Percentiles rank a stretch among this genome's conserved stretches.
phyloP scores from a whole-genome alignment of 2,329 filamentous ascomycete genomes.

The Nemania abortiva region DNA sequence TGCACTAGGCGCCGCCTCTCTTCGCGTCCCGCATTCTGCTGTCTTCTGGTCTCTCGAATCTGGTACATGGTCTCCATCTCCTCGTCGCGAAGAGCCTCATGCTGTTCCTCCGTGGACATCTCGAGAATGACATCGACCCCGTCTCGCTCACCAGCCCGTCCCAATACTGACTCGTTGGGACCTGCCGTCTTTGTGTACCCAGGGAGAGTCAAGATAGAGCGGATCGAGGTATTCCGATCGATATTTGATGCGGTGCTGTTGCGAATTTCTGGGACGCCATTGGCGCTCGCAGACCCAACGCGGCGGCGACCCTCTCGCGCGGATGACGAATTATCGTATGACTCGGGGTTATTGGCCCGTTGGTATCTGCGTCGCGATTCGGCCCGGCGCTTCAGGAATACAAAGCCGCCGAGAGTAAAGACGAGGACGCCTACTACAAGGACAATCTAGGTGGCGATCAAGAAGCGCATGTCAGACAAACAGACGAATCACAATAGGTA shows the following conservation, averaged over 20 bases:
- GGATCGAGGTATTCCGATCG: conserved; percentile 85
- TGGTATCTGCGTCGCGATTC: conserved; percentile 23
- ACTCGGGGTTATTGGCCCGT: conserved; percentile 28
- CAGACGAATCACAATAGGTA: not conserved
- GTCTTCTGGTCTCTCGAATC: conserved; percentile 81
- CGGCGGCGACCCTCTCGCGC: conserved; percentile 34
- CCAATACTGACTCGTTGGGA: conserved; percentile 84
- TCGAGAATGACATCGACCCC: conserved; percentile 94
- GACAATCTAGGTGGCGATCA: conserved; percentile 38
- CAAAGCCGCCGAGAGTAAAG: conserved; percentile 33
- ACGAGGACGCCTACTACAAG: conserved; percentile 41
- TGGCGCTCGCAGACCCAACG: conserved; percentile 21
- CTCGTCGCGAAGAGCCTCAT: conserved; percentile 82
- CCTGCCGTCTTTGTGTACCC: conserved; percentile 80
- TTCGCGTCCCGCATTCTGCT: conserved; percentile 81
- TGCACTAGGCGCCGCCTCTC: conserved; percentile 75
- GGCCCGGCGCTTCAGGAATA: conserved; percentile 36
- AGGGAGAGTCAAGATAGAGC: conserved; percentile 94
- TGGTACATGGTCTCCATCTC: conserved; percentile 96
- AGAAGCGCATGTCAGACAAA: conserved; percentile 21
- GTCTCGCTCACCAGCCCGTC: conserved; percentile 87
- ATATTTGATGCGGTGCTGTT: conserved; percentile 59
- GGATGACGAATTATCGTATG: conserved; percentile 33
- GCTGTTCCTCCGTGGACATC: conserved; percentile 81
- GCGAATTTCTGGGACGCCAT: conserved; percentile 46